Percentiles rank a stretch among this genome's conserved stretches.
Conservation (phyloP, 768 basidiomycete genomes). For the Pholiota molesta region DNA sequence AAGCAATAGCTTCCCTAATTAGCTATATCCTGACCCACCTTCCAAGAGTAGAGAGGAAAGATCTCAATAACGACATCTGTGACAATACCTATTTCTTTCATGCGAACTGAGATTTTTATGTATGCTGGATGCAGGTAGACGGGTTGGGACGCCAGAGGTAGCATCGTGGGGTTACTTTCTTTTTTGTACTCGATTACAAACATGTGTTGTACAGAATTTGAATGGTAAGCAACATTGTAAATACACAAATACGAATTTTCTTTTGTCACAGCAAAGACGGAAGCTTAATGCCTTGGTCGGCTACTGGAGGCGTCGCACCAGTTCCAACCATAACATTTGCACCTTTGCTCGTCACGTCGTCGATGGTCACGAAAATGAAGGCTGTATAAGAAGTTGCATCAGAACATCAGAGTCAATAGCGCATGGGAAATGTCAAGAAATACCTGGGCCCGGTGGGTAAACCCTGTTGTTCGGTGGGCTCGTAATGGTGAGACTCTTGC, state of each 20-base stretch:
- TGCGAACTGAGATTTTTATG: too few species aligned
- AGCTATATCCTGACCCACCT: conserved; percentile 6
- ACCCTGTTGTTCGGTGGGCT: conserved; percentile 35
- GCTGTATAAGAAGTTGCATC: conserved; percentile 13
- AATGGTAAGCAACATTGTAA: background rate
- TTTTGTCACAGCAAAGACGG: background rate
- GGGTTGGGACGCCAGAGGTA: too few species aligned
- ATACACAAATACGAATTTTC: background rate
- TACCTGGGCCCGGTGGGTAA: conserved; percentile 41
- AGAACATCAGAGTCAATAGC: background rate
- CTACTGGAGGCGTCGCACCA: conserved; percentile 38
- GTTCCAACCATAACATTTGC: conserved; percentile 39
- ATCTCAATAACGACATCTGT: background rate
- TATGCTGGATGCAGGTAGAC: too few species aligned
- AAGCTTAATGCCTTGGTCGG: conserved; percentile 28
- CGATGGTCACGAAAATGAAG: conserved; percentile 31
- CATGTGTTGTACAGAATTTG: background rate
- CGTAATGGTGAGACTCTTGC: conserved; percentile 32
- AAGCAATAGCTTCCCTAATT: background rate
- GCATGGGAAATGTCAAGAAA: background rate
- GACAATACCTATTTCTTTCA: too few species aligned
- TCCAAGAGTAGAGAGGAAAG: background rate
- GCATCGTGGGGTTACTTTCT: too few species aligned
- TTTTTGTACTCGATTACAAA: background rate
- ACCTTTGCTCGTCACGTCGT: conserved; percentile 39